Percentiles rank a stretch among this genome's conserved stretches.
Conservation (phyloP, 2,329 filamentous ascomycete genomes). For the Scedosporium aurantiacum region DNA sequence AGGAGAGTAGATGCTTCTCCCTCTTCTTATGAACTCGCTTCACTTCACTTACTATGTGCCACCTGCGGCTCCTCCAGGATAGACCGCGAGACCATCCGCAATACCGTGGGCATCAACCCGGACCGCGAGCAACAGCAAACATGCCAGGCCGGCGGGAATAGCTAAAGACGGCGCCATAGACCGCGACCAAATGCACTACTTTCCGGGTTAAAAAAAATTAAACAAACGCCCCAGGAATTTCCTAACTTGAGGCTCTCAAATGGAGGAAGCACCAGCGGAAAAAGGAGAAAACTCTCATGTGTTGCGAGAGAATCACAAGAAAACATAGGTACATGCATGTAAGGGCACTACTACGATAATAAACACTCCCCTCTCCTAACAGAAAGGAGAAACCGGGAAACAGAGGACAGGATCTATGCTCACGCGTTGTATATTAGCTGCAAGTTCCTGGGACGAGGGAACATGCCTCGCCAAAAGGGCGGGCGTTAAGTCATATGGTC, state of each 20-base stretch:
- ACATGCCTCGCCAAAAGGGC: background rate
- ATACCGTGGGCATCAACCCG: constrained; percentile 3
- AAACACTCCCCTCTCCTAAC: background rate
- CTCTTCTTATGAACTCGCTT: too few relatives aligned
- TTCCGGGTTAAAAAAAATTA: background rate
- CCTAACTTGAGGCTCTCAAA: too few relatives aligned
- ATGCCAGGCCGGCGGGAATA: constrained; percentile 1
- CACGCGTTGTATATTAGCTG: too few relatives aligned
- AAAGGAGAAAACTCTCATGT: background rate
- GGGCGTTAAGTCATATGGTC: background rate
- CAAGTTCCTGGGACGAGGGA: background rate
- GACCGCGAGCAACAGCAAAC: background rate
- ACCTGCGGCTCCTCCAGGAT: background rate
- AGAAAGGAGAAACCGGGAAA: background rate
- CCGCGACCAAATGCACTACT: background rate
- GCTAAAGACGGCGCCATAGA: background rate
- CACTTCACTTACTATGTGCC: constrained; percentile 3
- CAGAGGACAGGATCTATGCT: background rate
- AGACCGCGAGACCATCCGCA: constrained; percentile 1
- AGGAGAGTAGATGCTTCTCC: background rate
- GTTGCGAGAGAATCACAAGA: background rate
- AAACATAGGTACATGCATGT: background rate
- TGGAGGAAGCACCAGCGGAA: background rate
- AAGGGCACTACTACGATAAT: background rate
- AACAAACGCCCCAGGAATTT: too few relatives aligned